phyloP scores from a whole-genome alignment of 805 yeast genomes.

The Yarrowia porcina region DNA sequence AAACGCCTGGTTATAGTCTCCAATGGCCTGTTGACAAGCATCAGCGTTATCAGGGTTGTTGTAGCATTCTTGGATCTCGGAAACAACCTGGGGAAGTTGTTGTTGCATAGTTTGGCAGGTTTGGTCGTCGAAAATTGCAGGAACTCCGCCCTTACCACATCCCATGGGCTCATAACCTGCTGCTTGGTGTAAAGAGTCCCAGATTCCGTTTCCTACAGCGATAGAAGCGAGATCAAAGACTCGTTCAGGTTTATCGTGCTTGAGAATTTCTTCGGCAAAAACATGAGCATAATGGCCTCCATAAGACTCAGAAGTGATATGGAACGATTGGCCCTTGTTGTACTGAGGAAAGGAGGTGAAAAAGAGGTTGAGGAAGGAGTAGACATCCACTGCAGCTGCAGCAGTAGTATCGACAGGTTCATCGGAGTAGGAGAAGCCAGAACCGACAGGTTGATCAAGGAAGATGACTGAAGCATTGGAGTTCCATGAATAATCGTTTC shows the following conservation, averaged over 20 bases:
- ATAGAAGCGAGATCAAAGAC: constrained; percentile 70
- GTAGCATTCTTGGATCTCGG: constrained; percentile 69
- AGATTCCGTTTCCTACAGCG: constrained; percentile 82
- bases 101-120: not conserved
- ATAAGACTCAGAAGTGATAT: constrained; percentile 80
- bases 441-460: constrained; percentile 79
- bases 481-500: constrained; percentile 76
- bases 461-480: constrained; percentile 73
- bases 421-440: constrained; percentile 65
- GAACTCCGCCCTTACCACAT: constrained; percentile 76
- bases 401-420: constrained; percentile 48
- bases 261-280: constrained; percentile 70
- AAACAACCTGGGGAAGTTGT: constrained; percentile 31
- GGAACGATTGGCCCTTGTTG: constrained; percentile 48
- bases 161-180: constrained; percentile 86
- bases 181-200: constrained; percentile 76
- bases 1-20: constrained; percentile 52
- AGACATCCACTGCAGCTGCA: constrained; percentile 75
- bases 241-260: constrained; percentile 45
- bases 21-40: constrained; percentile 80
- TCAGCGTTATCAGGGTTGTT: constrained; percentile 58
- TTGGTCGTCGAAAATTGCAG: constrained; percentile 58
- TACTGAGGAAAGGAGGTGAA: constrained; percentile 53
- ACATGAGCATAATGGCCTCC: constrained; percentile 83
- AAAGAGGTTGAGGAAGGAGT: constrained; percentile 68